Percentiles rank a stretch among this genome's conserved stretches.
Conservation (phyloP, 1,284 basidiomycete genomes). For the Vanrija pseudolonga region DNA sequence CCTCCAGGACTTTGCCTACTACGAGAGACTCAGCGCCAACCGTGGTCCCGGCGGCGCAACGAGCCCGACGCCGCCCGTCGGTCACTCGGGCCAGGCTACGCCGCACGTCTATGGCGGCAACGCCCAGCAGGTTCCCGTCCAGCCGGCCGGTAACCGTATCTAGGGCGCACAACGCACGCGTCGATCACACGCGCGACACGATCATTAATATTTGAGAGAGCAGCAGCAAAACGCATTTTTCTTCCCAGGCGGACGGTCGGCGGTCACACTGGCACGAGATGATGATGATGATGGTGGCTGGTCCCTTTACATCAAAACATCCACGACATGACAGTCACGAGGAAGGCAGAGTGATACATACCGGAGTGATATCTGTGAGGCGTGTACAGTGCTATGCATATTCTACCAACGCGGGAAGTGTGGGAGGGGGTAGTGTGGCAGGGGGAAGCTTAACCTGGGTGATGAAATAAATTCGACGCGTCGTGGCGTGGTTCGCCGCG, state of each 20-base stretch:
- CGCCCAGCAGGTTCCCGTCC: not conserved
- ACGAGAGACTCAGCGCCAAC: slow-evolving; percentile 55
- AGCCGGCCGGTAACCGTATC: not conserved
- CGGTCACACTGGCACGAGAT: not conserved
- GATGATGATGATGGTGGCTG: not conserved
- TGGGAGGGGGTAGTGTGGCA: not conserved
- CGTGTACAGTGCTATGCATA: slow-evolving; percentile 1
- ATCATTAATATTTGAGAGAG: not conserved
- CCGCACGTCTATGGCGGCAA: not conserved
- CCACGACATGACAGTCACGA: not conserved
- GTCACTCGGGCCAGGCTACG: not conserved
- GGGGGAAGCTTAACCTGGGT: not conserved
- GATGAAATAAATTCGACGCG: too few relatives aligned
- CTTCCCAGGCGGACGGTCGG: not conserved
- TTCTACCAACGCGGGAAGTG: not conserved
- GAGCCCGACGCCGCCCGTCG: not conserved
- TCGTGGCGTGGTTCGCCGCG: too few relatives aligned
- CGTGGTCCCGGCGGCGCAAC: not conserved
- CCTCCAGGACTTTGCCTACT: slow-evolving; percentile 89
- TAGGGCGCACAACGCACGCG: not conserved
- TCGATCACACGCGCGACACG: not conserved
- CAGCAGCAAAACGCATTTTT: not conserved
- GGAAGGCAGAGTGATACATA: not conserved
- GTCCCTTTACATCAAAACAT: not conserved
- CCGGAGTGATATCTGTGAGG: too few relatives aligned